phyloP scores from a whole-genome alignment of 2,329 filamentous ascomycete genomes.

The Fonsecaea nubica region DNA sequence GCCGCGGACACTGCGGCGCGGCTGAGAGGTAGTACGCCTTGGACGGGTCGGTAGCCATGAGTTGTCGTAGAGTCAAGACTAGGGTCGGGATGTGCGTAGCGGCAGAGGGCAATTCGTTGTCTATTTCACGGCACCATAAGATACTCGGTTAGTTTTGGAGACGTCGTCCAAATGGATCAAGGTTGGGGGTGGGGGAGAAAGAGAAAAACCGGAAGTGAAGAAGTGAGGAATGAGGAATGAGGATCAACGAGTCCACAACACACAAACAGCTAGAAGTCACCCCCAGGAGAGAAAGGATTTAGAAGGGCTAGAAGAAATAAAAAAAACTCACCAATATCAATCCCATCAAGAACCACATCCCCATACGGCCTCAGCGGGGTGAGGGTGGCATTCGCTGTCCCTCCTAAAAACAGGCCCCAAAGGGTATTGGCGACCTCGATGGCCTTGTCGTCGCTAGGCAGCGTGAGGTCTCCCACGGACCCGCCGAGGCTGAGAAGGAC shows the following conservation, averaged over 20 bases:
- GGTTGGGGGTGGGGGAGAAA: not conserved
- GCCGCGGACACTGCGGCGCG: slow-evolving; percentile 60
- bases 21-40: slow-evolving; percentile 59
- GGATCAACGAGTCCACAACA: no score
- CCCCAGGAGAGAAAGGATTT: no score
- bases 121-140: slow-evolving; percentile 26
- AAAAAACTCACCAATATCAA: slow-evolving; percentile 56
- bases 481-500: slow-evolving; percentile 59
- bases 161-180: slow-evolving; percentile 37
- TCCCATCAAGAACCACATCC: slow-evolving; percentile 56
- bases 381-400: slow-evolving; percentile 42
- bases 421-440: slow-evolving; percentile 58
- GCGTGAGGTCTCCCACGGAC: slow-evolving; percentile 49
- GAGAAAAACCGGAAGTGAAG: no score
- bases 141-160: slow-evolving; percentile 31
- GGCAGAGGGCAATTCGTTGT: slow-evolving; percentile 34
- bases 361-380: slow-evolving; percentile 58
- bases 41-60: slow-evolving; percentile 24
- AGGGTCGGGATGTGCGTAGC: slow-evolving; percentile 21
- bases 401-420: slow-evolving; percentile 59
- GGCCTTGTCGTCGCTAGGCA: slow-evolving; percentile 51
- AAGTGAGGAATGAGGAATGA: no score
- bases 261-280: no score
- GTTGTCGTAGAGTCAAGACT: slow-evolving; percentile 27
- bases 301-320: not conserved